Evolutionary conservation across 192 early-diverging fungal genomes (phyloP).

Genomic region (Rhizophagus prolifer): DNA sequence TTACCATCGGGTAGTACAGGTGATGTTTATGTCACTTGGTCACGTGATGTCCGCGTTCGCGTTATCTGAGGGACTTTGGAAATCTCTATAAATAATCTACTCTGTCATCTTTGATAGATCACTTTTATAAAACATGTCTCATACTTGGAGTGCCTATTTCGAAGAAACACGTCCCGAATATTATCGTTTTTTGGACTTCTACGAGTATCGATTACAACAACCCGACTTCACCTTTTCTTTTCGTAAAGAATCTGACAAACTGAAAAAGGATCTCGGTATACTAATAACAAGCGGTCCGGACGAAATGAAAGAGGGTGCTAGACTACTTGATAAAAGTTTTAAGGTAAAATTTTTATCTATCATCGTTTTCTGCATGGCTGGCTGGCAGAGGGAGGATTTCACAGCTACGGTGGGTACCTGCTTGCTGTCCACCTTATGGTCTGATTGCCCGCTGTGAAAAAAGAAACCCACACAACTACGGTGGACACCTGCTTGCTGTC

Average conservation of each 20-base stretch:
- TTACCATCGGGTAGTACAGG: too few relatives aligned
- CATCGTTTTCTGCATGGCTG: conserved; percentile 27
- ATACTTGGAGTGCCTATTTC: conserved; percentile 26
- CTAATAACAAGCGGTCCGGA: conserved; percentile 24
- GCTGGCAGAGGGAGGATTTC: conserved; percentile 25
- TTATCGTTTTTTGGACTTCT: conserved; percentile 32
- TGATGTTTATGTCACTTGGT: too few relatives aligned
- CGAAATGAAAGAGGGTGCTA: conserved; percentile 12
- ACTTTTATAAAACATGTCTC: too few relatives aligned
- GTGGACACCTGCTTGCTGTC: conserved; percentile 32
- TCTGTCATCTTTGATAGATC: too few relatives aligned
- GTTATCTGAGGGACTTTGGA: too few relatives aligned
- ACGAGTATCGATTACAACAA: conserved; percentile 31
- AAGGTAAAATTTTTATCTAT: conserved; percentile 15
- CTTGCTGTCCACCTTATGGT: conserved; percentile 24
- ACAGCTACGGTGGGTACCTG: conserved; percentile 32
- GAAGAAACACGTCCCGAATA: conserved; percentile 30
- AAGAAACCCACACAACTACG: conserved; percentile 33
- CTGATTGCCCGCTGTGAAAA: conserved; percentile 34
- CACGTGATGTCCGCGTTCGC: too few relatives aligned
- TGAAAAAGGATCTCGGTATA: conserved; percentile 21
- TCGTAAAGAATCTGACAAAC: conserved; percentile 28
- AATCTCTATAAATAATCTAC: too few relatives aligned
- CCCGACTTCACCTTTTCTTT: conserved; percentile 30
- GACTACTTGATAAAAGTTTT: conserved; percentile 11